A percentile compares a stretch with the other conserved stretches of the same genome.
These are phyloP conservation scores for Fraxinus velutina DNA, from an alignment of 305 asterid genomes.

Conservation along the genomic window DNA sequence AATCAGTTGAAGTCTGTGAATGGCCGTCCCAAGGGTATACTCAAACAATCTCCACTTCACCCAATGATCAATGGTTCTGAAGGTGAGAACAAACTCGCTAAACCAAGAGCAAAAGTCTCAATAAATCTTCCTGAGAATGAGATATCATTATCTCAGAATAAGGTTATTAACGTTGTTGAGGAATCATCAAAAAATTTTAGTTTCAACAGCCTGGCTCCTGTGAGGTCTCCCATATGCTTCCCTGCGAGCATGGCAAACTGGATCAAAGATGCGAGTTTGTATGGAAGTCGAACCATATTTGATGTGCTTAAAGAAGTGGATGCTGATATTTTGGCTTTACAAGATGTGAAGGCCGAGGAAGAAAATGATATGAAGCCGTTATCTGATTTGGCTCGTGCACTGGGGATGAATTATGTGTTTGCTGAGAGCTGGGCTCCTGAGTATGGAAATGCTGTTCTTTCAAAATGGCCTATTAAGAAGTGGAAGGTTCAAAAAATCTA, in stretches of 20 bases:
- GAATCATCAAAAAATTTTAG: constrained; percentile 25
- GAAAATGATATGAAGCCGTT: constrained; percentile 77
- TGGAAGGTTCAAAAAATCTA: constrained; percentile 71
- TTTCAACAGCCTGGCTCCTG: constrained; percentile 31
- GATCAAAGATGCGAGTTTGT: constrained; percentile 42
- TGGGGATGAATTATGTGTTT: constrained; percentile 81
- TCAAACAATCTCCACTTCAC: constrained; percentile 57
- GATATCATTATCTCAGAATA: constrained; percentile 60
- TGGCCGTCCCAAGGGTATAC: constrained; percentile 55
- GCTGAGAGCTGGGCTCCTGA: constrained; percentile 99
- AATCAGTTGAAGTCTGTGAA: constrained; percentile 7
- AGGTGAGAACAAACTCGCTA: constrained; percentile 14
- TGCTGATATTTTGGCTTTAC: constrained; percentile 79
- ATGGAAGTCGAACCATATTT: constrained; percentile 41
- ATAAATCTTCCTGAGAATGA: constrained; percentile 86
- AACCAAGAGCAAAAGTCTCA: constrained; percentile 58
- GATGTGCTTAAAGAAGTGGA: constrained; percentile 79
- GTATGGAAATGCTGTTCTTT: constrained; percentile 85
- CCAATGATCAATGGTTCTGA: constrained; percentile 21
- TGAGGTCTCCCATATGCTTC: constrained; percentile 78
- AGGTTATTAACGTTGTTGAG: constrained; percentile 27
- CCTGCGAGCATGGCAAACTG: constrained; percentile 52
- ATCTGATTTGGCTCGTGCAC: constrained; percentile 72
- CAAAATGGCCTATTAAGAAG: constrained; percentile 83
- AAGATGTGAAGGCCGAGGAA: constrained; percentile 90